A percentile compares a stretch with the other conserved stretches of the same genome.
Conservation (phyloP, 257 asterid genomes). For the Solanum chmielewskii region DNA sequence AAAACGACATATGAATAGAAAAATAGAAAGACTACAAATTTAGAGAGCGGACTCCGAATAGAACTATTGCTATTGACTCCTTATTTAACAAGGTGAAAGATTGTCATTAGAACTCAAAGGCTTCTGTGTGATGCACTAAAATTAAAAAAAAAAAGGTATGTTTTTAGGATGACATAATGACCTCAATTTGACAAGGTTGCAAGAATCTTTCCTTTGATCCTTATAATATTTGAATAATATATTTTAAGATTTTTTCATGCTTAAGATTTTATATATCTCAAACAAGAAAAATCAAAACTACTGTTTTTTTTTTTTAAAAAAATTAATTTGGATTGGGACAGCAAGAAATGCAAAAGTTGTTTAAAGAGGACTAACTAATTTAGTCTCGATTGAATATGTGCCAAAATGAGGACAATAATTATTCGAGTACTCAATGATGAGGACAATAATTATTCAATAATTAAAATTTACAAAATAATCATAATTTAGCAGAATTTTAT, state of each 20-base stretch:
- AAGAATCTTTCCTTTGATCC: neutral
- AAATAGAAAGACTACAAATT: too few relatives aligned
- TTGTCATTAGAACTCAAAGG: neutral
- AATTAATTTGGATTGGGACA: neutral
- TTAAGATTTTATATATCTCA: neutral
- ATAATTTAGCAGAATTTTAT: too few relatives aligned
- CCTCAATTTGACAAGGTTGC: neutral
- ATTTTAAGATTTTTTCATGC: neutral
- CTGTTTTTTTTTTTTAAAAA: rapidly evolving
- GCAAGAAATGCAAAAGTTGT: neutral
- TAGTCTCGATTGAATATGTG: neutral
- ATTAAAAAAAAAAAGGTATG: rapidly evolving
- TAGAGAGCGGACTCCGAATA: too few relatives aligned
- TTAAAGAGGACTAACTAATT: neutral
- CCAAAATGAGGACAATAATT: neutral
- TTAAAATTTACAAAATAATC: too few relatives aligned
- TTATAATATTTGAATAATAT: neutral
- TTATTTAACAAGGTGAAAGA: neutral
- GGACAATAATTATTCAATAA: too few relatives aligned
- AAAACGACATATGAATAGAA: too few relatives aligned
- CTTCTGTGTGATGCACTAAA: neutral
- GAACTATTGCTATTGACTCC: too few relatives aligned
- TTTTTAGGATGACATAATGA: neutral
- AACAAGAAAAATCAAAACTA: neutral
- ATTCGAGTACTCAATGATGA: too few relatives aligned